Base-by-base conservation (phyloP, 2,329 filamentous ascomycete genomes). In the Colletotrichum siamense region DNA sequence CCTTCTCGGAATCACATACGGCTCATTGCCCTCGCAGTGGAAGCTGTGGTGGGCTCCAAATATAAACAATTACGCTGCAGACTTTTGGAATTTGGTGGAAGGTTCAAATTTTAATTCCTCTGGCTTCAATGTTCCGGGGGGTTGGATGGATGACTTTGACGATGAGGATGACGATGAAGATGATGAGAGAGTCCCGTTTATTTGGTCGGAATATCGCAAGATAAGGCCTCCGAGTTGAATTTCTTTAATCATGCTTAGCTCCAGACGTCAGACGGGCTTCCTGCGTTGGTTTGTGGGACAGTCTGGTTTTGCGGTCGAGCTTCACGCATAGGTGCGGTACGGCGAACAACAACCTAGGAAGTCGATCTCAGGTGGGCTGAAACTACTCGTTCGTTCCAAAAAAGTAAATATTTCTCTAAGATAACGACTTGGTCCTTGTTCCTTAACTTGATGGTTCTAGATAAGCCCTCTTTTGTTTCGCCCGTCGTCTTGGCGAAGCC, bases 131-230 rank as follows among this genome's bases (percentile, higher is more conserved):
- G 28, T 77, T 1, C 76, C 74, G 0, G 76, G 74, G 2, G 52
- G 61, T 9, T 78, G 76, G 73, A n/a, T 32, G 0, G 65, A 70
- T 16, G 63, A 61, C 2, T 36, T 55, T n/a, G 49, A 39, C 2
- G 39, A n/a, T 2, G 18, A n/a, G 8, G 2, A 2, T 1, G 26
- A 6, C 2, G 26, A 22, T n/a, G 26, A 6, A 2, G 5, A 10
- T 12, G 3, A 16, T 2, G 24, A 13, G 13, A 8, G 3, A 13
- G 13, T 8, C 8, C 4, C n/a, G 15, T 24, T 75, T 16, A 61
- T 75, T 8, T 75, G 72, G 72, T 71, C 72, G 6, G 72, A 75
- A 12, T 67, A 75, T 26, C 72, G 68, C 22, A 66, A 36, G n/a
- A 65, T 32, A 5, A 57, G 16, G 22, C 52, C 68, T n/a, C 72